phyloP scores from a whole-genome alignment of 306 rosid genomes.

The Pyrus pyrifolia region DNA sequence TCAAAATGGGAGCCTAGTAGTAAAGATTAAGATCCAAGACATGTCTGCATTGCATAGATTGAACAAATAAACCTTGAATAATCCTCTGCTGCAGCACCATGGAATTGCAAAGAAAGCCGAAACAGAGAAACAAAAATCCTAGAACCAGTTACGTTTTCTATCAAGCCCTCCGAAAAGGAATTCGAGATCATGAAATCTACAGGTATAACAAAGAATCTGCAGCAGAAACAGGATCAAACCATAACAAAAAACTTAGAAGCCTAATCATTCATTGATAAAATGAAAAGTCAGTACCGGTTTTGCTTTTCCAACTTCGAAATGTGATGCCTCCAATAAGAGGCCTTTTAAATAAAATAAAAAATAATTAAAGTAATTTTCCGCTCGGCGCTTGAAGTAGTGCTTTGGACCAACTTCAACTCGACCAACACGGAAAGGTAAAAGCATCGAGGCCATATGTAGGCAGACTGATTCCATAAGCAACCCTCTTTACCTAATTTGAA shows the following conservation, averaged over 20 bases:
- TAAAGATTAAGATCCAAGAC: not conserved
- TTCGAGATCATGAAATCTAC: not conserved
- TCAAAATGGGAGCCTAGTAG: not conserved
- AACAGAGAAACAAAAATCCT: not conserved
- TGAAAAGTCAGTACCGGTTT: slow-evolving; percentile 26
- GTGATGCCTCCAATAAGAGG: slow-evolving; percentile 33
- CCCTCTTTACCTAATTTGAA: slow-evolving; percentile 11
- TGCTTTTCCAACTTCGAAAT: slow-evolving; percentile 30
- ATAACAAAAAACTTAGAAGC: slow-evolving; percentile 24
- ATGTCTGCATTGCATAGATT: not conserved
- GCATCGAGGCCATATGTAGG: not conserved
- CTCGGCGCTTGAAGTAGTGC: slow-evolving; percentile 9
- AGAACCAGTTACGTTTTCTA: not conserved
- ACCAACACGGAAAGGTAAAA: slow-evolving; percentile 4
- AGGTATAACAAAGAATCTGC: not conserved
- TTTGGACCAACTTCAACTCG: slow-evolving; percentile 12
- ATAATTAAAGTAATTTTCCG: slow-evolving; percentile 7
- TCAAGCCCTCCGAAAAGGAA: not conserved
- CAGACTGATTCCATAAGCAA: slow-evolving; percentile 4
- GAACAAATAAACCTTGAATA: not conserved
- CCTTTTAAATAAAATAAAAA: slow-evolving; percentile 26
- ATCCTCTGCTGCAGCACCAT: not conserved
- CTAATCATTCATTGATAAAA: slow-evolving; percentile 35
- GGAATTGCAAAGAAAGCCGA: not conserved
- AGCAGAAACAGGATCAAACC: not conserved